Percentiles rank a stretch among this genome's conserved stretches.
These are phyloP conservation scores for Forsythia suspensa DNA, from an alignment of 257 asterid genomes.

Conservation along the genomic window DNA sequence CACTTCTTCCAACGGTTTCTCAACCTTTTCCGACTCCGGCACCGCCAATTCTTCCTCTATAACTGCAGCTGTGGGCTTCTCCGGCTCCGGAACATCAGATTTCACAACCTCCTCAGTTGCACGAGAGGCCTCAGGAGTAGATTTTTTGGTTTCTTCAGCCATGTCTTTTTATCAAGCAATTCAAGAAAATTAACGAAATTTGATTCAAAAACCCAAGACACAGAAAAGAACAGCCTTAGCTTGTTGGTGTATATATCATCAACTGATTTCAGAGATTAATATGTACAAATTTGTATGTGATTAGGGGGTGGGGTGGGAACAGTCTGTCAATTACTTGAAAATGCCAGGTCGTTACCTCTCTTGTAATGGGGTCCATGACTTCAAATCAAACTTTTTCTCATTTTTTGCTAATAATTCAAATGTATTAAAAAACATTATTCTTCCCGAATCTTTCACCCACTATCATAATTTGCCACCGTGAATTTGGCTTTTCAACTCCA, in stretches of 20 bases:
- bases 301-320: neutral
- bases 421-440: neutral
- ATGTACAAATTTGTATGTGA: neutral
- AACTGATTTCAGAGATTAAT: neutral
- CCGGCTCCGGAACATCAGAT: conserved; percentile 29
- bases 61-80: conserved; percentile 20
- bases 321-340: neutral
- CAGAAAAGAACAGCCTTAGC: neutral
- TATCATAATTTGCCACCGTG: neutral
- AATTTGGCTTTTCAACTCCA: no score
- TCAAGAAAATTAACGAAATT: neutral
- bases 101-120: conserved; percentile 27
- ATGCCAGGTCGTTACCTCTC: conserved; percentile 6
- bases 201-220: neutral
- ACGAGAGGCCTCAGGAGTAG: conserved; percentile 26
- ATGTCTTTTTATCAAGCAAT: conserved; percentile 12
- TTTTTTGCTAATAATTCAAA: neutral
- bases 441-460: neutral
- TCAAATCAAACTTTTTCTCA: neutral
- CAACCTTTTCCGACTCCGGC: conserved; percentile 22
- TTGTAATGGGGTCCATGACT: conserved; percentile 5
- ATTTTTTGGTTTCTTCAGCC: conserved; percentile 45
- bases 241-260: neutral
- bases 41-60: neutral
- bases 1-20: conserved; percentile 21